phyloP scores from a whole-genome alignment of 345 rosid species.

The Citrus reticulata region DNA sequence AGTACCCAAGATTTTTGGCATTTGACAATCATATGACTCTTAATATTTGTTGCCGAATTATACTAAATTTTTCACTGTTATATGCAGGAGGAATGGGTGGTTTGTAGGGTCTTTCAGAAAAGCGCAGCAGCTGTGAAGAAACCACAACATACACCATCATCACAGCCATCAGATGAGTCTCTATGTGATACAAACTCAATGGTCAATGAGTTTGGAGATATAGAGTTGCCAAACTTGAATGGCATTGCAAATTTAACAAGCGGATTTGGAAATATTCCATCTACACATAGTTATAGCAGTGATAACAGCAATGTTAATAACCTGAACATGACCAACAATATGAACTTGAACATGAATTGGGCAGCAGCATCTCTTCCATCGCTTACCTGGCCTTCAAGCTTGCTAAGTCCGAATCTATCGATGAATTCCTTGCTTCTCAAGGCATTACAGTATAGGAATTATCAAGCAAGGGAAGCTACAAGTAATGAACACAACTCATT shows the following conservation, averaged over 20 bases:
- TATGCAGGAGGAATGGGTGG: conserved; percentile 90
- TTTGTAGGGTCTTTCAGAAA: conserved; percentile 79
- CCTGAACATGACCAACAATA: conserved; percentile 31
- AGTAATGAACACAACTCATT: conserved; percentile 29
- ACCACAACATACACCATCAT: conserved; percentile 53
- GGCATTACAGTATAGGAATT: conserved; percentile 72
- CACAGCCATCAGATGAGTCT: conserved; percentile 68
- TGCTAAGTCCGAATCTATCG: conserved; percentile 59
- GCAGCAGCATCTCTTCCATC: conserved; percentile 28
- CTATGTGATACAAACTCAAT: conserved; percentile 75
- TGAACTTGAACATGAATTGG: conserved; percentile 27
- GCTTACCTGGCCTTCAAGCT: conserved; percentile 55
- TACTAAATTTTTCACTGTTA: background rate
- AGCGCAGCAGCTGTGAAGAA: conserved; percentile 46
- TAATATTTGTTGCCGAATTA: background rate
- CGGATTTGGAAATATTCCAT: conserved; percentile 11
- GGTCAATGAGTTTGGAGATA: conserved; percentile 65
- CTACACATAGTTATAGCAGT: conserved; percentile 21
- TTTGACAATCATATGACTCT: background rate
- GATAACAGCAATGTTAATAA: conserved; percentile 18
- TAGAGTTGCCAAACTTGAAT: conserved; percentile 55
- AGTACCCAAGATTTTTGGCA: background rate
- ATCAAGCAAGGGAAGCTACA: conserved; percentile 48
- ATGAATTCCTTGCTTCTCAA: conserved; percentile 80
- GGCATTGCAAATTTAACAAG: conserved; percentile 28